Base-by-base conservation (phyloP, 2,329 filamentous ascomycete species). In the Seiridium unicorne region DNA sequence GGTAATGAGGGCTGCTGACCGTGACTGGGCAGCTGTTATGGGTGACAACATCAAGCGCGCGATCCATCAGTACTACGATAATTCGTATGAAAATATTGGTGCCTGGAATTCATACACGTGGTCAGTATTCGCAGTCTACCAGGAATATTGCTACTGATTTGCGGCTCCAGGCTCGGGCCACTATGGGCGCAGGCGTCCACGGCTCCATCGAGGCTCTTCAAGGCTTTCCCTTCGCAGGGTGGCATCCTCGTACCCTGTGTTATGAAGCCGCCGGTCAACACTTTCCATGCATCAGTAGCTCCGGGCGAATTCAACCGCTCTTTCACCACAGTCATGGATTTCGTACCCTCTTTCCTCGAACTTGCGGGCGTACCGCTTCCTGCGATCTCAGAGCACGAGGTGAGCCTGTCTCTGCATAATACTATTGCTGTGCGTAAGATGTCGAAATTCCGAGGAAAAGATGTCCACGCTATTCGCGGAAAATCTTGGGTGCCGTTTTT, bases 61-160 rank as follows among this genome's bases (percentile, higher is more conserved):
- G 7, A 62, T 72, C 8, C 59, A 82, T 61, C 81, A 81, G 65
- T 84, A 85, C 72, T 86, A 86, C 69, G 74, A 85, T 70, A 86
- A 86, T 66, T 73, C 70, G 13, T 71, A 84, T 5, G 81, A 84
- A 18, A 86, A 86, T 62, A 74, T 86, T 10, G 84, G 83, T 5
- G 78, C 79, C 53, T 73, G 73, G 18, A 76, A 85, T 68, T 81
- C 77, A 3, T 86, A 84, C 66, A 78, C 84, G 60, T 86, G 83
- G 82, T 86, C 86, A 46, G 44, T 46, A 2, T 13, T 46, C 9
- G 6, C 13, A 1, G 2, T 18, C 10, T n/a, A 2, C 44, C 3
- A 2, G 44, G 44, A 18, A 10, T 13, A 18, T 9, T 2, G 11
- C 2, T 46, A 46, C 44, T 46, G 11, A 46, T 18, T n/a, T 18